Base-by-base conservation (phyloP, 768 basidiomycete species). In the Hericium coralloides region DNA sequence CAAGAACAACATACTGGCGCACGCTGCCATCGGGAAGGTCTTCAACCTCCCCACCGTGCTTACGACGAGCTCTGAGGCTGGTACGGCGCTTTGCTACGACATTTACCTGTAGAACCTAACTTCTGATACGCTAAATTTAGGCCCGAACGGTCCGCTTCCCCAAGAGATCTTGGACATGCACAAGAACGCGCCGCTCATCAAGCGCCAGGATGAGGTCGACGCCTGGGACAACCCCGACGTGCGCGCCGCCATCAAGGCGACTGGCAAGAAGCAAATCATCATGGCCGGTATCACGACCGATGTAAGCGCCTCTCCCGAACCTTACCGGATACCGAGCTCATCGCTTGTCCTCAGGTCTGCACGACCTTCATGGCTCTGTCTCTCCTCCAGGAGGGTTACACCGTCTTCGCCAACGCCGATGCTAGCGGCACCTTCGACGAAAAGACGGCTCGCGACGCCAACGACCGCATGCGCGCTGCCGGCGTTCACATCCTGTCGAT, bases 201-300 rank as follows among this genome's bases (percentile, higher is more conserved):
- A 73, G 65, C 70, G 79, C 15, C 65, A 74, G 23, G 79, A 76
- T 2, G 76, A 80, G 62, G 78, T 80, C 14, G 67, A 80, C 55
- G 78, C 79, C 9, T 80, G 79, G 79, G 77, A 80, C 61, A 79
- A 76, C 62, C 56, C 66, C 5, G 76, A 77, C 55, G 78, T 80
- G 70, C 68, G 73, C 39, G 67, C 66, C 2, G 78, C 78, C 18
- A 76, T 80, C 15, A 64, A 70, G 48, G 76, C 76, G 2, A 77
- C 77, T 7, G 77, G 76, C 9, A 78, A 77, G 65, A 76, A 73
- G 61, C 79, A 80, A 55, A 63, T 79, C 49, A 78, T 79, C 62
- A 61, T 79, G 17, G 78, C 70, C n/a, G 78, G 79, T 1, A 78
- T 80, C 54, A 70, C 70, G 17, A 80, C 78, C 36, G 79, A 79